Base-by-base conservation (phyloP, 495 filamentous ascomycete genomes). In the Neurospora tetrasperma region DNA sequence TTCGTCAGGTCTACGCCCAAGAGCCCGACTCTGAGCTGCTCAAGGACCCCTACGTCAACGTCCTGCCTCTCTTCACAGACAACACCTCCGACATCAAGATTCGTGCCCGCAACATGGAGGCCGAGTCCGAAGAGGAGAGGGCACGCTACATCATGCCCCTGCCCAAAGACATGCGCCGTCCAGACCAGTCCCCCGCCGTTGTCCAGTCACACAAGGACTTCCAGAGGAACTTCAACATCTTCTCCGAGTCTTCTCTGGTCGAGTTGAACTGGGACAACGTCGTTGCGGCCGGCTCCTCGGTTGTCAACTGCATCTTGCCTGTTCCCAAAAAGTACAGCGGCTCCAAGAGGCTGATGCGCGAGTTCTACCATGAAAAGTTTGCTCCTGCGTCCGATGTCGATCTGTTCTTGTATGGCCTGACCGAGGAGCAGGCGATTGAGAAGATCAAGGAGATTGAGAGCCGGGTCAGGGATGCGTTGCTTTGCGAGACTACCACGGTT, bases 351-450 rank as follows among this genome's bases (percentile, higher is more conserved):
- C 81, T 82, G 38, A 84, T 91, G 74, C 89, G 92, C 44, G 83
- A 91, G 48, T 95, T 91, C 78, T 96, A 94, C 75, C 86, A 96
- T 75, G 88, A 94, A 74, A 86, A 89, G 71, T 88, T 94, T 76
- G 90, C 90, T 7, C 93, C 92, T 0, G 92, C 92, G 1, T 94
- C 91, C 4, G 93, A 96, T 80, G 90, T 96, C 38, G 93, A 96
- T 79, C 84, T 96, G 20, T 96, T 95, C 80, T 77, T 96, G 23
- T 93, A 94, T 75, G 92, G 92, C 0, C 83, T 96, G 75, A 88
- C 85, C 38, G 90, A 94, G 74, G 85, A 88, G 69, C 84, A 93
- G 75, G 93, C 91, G 0, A 83, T 93, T 46, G 88, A 93, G 75
- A 95, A 95, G 84, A 94, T 96, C 79, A 89, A 90, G 75, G 83